Evolutionary conservation across 2,329 filamentous ascomycete genomes (phyloP), one percentile per base, ranked within the genome.

Genomic region (Aspergillus melleus): DNA sequence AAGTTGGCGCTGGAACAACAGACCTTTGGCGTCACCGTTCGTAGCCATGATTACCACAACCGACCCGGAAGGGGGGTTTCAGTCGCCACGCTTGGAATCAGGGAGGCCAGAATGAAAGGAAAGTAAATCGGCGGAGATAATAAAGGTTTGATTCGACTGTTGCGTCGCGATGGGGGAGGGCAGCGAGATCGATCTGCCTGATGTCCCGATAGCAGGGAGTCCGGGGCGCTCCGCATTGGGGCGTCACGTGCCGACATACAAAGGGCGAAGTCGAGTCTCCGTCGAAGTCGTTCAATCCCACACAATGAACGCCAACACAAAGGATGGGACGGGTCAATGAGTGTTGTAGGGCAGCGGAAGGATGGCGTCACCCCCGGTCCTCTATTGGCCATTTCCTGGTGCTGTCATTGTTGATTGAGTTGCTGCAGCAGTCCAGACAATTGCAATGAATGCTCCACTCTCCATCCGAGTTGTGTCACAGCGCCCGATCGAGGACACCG

Each of bases 11-110:
- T 22, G 54, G 58, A 49, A 57, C 53, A 42, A 64, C 69, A 62
- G 69, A 76, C 74, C 72, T 74, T 69, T 71, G 65, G 65, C 69
- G 61, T 67, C 70, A 59, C 73, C 74, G 67, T 74, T 75, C 36
- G 73, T 66, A 66, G 73, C 68, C 74, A 76, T 76, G 58, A 56
- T 68, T 53, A 57, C 52, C 44, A 51, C 54, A 24, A 39, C 32
- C 60, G 49, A 62, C 61, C 59, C 22, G 44, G 19, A 8, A n/a
- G 36, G n/a, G 44, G 11, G 19, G 22, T 12, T 47, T 47, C 44
- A 24, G 19, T 47, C 22, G 44, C 44, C 44, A 47, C 11, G 22
- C 36, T 29, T 30, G 44, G 10, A 19, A 50, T 36, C 22, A 22
- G 44, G n/a, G 19, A 52, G 16, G 32, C 19, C 49, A 57, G 22